Conservation (phyloP, 2,329 filamentous ascomycete genomes). For the Stemphylium beticola region DNA sequence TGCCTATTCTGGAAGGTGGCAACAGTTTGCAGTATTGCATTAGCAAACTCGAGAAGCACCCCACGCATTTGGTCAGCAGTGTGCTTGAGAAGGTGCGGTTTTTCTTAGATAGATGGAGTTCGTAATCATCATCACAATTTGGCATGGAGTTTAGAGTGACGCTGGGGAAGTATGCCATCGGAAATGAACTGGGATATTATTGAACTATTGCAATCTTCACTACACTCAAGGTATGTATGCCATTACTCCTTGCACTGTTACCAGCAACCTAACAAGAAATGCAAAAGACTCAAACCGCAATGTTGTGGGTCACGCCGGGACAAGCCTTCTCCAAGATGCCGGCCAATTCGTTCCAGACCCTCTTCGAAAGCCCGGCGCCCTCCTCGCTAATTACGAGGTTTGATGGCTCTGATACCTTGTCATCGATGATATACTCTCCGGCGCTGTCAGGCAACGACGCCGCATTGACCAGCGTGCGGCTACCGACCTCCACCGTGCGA, state of each 20-base stretch:
- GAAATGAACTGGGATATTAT: too few species aligned
- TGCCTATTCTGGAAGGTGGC: not conserved
- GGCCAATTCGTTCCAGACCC: slow-evolving; percentile 47
- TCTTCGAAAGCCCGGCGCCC: slow-evolving; percentile 39
- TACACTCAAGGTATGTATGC: not conserved
- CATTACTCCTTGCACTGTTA: not conserved
- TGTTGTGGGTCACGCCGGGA: slow-evolving; percentile 22
- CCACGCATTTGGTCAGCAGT: not conserved
- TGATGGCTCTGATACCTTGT: slow-evolving; percentile 28
- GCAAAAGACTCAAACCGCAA: not conserved
- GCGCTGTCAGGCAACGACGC: slow-evolving; percentile 35
- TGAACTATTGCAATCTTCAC: too few species aligned
- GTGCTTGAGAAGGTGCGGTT: slow-evolving; percentile 2
- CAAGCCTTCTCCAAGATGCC: slow-evolving; percentile 43
- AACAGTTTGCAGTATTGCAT: slow-evolving; percentile 9
- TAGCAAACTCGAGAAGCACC: slow-evolving; percentile 1
- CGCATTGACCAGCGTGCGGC: slow-evolving; percentile 47
- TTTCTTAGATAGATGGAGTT: slow-evolving; percentile 6
- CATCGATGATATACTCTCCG: slow-evolving; percentile 47
- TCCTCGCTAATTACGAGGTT: slow-evolving; percentile 40
- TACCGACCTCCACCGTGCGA: slow-evolving; percentile 47
- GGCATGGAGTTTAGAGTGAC: not conserved
- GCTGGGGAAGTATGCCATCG: not conserved
- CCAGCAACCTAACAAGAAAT: not conserved
- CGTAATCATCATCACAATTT: not conserved